Evolutionary conservation across 2,329 filamentous ascomycete genomes (phyloP).

Genomic region (Boeremia lycopersici): DNA sequence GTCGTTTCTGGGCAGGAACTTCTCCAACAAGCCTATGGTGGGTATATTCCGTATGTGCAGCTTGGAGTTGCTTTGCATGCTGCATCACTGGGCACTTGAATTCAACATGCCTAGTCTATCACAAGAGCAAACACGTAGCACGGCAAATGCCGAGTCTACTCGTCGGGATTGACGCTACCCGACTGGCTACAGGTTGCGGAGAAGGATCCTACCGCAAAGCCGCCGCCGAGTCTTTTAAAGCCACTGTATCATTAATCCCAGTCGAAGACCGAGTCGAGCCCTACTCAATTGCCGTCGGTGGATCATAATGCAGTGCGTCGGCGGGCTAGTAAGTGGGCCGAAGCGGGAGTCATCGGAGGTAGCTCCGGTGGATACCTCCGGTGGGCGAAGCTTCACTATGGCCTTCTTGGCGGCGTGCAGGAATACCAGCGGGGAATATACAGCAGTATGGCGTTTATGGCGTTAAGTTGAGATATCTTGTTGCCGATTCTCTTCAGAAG

Average conservation of each 20-base stretch:
- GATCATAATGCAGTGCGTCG: neutral
- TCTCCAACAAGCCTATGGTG: slow-evolving; percentile 4
- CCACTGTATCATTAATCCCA: neutral
- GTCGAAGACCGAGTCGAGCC: neutral
- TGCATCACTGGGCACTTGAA: neutral
- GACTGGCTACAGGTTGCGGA: neutral
- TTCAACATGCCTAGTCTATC: neutral
- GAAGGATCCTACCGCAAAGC: neutral
- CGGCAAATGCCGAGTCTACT: neutral
- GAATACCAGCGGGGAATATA: too few relatives aligned
- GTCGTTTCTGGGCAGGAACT: slow-evolving; percentile 8
- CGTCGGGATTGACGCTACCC: neutral
- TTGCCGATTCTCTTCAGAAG: neutral
- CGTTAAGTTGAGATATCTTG: neutral
- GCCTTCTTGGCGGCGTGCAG: neutral
- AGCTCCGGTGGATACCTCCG: neutral
- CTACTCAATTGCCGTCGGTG: neutral
- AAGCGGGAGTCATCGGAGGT: neutral
- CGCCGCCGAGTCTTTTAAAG: neutral
- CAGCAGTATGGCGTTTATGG: neutral
- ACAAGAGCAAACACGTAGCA: neutral
- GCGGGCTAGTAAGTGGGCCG: neutral
- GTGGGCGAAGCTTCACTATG: neutral
- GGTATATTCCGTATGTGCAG: neutral
- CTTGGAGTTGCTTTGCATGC: too few relatives aligned